Evolutionary conservation across 106 monocot genomes (phyloP).

Genomic region (Cymbidium sinense): DNA sequence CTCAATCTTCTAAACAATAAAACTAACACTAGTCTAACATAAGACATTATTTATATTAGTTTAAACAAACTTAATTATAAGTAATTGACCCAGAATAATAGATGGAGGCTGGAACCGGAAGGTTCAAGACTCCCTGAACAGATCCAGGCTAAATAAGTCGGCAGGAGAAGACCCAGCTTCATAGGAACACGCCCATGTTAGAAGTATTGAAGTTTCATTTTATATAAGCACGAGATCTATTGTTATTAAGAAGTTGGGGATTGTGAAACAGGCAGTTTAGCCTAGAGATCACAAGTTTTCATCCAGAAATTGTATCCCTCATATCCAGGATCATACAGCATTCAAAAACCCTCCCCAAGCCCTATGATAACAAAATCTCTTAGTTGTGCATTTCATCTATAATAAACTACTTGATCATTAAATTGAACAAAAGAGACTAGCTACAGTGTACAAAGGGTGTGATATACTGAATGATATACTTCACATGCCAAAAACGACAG

Average conservation of each 20-base stretch:
- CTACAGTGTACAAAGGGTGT: not conserved
- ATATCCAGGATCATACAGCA: not conserved
- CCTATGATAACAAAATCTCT: not conserved
- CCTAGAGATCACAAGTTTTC: not conserved
- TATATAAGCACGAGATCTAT: not conserved
- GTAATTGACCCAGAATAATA: no score
- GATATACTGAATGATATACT: not conserved
- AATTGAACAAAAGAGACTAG: not conserved
- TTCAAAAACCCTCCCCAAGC: not conserved
- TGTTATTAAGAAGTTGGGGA: not conserved
- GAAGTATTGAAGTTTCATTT: not conserved
- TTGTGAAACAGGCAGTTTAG: not conserved
- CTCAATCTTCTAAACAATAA: no score
- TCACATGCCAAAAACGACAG: not conserved
- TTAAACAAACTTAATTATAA: no score
- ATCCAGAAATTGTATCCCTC: not conserved
- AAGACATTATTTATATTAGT: no score
- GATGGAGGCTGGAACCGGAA: no score
- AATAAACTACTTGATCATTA: not conserved
- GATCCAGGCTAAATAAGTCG: no score
- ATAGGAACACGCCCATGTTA: no score
- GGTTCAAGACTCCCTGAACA: no score
- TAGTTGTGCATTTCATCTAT: no score
- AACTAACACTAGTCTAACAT: no score
- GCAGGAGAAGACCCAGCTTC: no score